Conservation (phyloP, 2,329 filamentous ascomycete genomes). For the Penicillium capsulatum region DNA sequence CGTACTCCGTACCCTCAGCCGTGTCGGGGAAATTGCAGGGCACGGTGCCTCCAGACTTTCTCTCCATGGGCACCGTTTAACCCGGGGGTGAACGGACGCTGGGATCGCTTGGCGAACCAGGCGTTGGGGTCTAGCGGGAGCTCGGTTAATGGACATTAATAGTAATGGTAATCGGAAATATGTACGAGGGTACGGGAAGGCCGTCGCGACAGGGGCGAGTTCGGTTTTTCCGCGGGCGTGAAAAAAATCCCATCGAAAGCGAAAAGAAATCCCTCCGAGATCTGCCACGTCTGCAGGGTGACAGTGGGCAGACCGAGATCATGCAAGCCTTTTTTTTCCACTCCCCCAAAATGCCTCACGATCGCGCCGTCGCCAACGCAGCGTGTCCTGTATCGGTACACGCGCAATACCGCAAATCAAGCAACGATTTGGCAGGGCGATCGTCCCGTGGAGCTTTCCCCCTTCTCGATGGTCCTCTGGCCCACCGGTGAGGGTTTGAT, state of each 20-base stretch:
- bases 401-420: background rate
- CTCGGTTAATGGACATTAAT: background rate
- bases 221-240: too few relatives aligned
- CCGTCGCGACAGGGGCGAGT: too few relatives aligned
- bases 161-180: too few relatives aligned
- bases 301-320: conserved; percentile 4
- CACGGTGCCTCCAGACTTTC: too few relatives aligned
- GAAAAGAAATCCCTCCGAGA: too few relatives aligned
- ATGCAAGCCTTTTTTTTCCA: too few relatives aligned
- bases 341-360: conserved; percentile 36
- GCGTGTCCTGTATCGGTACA: background rate
- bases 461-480: conserved; percentile 21
- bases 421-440: conserved; percentile 30
- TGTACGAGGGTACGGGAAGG: too few relatives aligned
- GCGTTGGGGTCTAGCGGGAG: background rate
- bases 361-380: conserved; percentile 12
- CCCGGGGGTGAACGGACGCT: conserved; percentile 19
- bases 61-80: conserved; percentile 19
- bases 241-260: too few relatives aligned
- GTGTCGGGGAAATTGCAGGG: too few relatives aligned
- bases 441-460: conserved; percentile 26
- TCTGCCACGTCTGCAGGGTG: too few relatives aligned
- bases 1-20: too few relatives aligned
- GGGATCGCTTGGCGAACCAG: conserved; percentile 11
- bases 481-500: conserved; percentile 26